Percentiles rank a stretch among this genome's conserved stretches.
phyloP scores from a whole-genome alignment of 2,329 filamentous ascomycete genomes.

The Claviceps sp. region DNA sequence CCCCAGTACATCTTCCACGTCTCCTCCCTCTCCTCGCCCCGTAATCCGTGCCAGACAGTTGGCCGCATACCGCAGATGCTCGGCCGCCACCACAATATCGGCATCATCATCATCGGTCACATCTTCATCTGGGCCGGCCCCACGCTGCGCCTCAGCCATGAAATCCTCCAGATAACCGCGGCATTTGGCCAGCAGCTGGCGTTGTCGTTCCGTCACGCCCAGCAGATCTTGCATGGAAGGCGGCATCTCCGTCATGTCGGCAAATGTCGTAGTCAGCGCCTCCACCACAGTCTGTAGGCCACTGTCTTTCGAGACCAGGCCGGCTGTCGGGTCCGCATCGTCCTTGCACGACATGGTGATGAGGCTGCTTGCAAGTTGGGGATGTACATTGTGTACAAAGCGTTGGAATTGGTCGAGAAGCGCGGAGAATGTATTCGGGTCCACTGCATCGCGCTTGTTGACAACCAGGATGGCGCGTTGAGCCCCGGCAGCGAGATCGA shows the following conservation, averaged over 20 bases:
- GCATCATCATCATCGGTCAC: constrained; percentile 37
- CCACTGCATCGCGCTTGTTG: constrained; percentile 47
- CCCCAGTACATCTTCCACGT: constrained; percentile 90
- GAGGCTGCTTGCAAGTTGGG: constrained; percentile 16
- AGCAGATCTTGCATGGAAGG: constrained; percentile 69
- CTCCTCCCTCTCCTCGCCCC: constrained; percentile 68
- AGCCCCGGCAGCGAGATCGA: constrained; percentile 36
- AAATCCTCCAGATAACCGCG: constrained; percentile 61
- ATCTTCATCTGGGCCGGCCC: constrained; percentile 14
- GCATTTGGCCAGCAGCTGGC: constrained; percentile 65
- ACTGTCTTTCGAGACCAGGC: constrained; percentile 34
- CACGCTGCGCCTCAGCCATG: constrained; percentile 39
- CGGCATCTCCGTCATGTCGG: constrained; percentile 54
- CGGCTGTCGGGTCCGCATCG: constrained; percentile 21
- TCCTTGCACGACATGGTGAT: constrained; percentile 60
- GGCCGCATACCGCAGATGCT: constrained; percentile 72
- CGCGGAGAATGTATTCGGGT: constrained; percentile 17
- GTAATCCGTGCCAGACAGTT: constrained; percentile 76
- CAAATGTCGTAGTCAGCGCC: constrained; percentile 55
- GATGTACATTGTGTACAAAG: constrained; percentile 7
- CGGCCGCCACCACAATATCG: constrained; percentile 82
- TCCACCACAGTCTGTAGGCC: constrained; percentile 56
- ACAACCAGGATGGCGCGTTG: constrained; percentile 39
- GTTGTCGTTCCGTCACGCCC: constrained; percentile 82
- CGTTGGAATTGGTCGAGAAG: constrained; percentile 28